A percentile compares a stretch with the other conserved stretches of the same genome.
Evolutionary conservation across 352 stramenopile species (phyloP).

Genomic region (Globisporangium splendens): DNA sequence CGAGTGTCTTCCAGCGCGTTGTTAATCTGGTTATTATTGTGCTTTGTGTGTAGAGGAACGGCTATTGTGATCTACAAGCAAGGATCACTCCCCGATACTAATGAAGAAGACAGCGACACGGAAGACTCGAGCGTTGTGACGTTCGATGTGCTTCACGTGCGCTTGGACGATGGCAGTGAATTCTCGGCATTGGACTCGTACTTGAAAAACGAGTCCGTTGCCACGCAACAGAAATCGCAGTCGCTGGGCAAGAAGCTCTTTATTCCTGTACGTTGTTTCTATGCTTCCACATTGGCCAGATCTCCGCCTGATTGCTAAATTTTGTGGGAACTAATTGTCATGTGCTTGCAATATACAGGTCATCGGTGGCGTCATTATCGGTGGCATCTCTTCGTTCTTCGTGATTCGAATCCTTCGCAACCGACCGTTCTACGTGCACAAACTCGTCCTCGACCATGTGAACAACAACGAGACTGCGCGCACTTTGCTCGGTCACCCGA

Average conservation of each 20-base stretch:
- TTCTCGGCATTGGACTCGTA: conserved; percentile 70
- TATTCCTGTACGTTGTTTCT: conserved; percentile 31
- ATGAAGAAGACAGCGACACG: conserved; percentile 13
- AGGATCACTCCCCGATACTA: conserved; percentile 12
- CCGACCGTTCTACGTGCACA: conserved; percentile 78
- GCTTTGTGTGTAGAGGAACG: conserved; percentile 21
- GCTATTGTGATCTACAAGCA: conserved; percentile 54
- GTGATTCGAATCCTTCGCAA: conserved; percentile 75
- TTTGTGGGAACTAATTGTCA: too few species aligned
- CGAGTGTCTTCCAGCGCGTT: too few species aligned
- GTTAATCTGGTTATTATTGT: neutral
- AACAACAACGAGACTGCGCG: conserved; percentile 69
- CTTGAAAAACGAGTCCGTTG: conserved; percentile 44
- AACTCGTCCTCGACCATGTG: conserved; percentile 67
- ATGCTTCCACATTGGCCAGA: too few species aligned
- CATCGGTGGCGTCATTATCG: conserved; percentile 56
- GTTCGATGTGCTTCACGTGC: conserved; percentile 50
- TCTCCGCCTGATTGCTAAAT: too few species aligned
- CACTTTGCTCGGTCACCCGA: conserved; percentile 55
- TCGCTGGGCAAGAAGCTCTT: conserved; percentile 71
- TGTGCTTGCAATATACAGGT: conserved; percentile 15
- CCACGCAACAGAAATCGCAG: conserved; percentile 54
- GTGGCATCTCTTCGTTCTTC: conserved; percentile 64
- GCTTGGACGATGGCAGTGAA: conserved; percentile 35
- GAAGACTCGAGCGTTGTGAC: conserved; percentile 33